Conservation (phyloP, 768 basidiomycete genomes). For the Tulasnella sp. region DNA sequence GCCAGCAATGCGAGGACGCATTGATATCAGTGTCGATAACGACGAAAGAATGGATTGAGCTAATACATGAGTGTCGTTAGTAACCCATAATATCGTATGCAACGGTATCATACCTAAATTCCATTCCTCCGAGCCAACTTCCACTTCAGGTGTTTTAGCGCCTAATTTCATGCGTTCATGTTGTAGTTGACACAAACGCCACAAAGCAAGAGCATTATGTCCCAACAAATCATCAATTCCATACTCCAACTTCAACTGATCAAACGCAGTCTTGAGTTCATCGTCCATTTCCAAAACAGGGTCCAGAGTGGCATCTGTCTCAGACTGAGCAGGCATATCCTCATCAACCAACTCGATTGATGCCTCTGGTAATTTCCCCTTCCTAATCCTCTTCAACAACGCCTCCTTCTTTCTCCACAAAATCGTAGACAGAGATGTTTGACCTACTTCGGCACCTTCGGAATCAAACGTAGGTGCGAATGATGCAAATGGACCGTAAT, state of each 20-base stretch:
- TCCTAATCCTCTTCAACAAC: constrained; percentile 19
- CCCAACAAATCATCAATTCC: constrained; percentile 57
- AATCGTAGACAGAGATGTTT: constrained; percentile 45
- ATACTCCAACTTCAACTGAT: constrained; percentile 49
- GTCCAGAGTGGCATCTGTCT: constrained; percentile 13
- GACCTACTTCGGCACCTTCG: constrained; percentile 58
- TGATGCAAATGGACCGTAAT: constrained; percentile 61
- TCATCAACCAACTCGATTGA: constrained; percentile 18
- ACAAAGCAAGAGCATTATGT: constrained; percentile 49
- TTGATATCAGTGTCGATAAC: constrained; percentile 48
- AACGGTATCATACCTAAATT: constrained; percentile 46
- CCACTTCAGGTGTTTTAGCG: constrained; percentile 18
- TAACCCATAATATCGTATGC: not conserved
- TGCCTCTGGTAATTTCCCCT: constrained; percentile 15
- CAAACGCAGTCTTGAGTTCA: constrained; percentile 31
- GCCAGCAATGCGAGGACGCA: constrained; percentile 49
- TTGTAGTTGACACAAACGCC: constrained; percentile 54
- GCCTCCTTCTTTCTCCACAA: constrained; percentile 38
- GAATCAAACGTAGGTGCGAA: constrained; percentile 74
- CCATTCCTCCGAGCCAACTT: constrained; percentile 71
- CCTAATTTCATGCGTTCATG: constrained; percentile 36
- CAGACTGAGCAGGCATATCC: constrained; percentile 4
- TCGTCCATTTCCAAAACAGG: constrained; percentile 17
- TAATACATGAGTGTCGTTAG: constrained; percentile 23
- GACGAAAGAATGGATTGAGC: constrained; percentile 65